Evolutionary conservation across 1,139 yeast species (phyloP), one percentile per base, ranked within the genome.

Genomic region (Hansenula sp.): DNA sequence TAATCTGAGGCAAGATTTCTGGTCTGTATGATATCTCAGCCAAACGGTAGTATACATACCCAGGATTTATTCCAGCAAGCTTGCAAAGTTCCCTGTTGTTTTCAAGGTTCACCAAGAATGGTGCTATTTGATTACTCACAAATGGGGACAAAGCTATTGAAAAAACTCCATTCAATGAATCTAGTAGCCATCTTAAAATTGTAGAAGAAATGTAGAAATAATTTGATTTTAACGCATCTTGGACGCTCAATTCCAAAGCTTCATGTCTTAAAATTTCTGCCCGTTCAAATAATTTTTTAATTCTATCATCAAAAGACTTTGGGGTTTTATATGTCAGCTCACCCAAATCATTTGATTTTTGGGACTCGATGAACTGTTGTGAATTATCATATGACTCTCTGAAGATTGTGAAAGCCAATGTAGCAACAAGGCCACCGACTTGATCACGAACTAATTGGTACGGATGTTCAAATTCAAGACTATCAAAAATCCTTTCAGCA

Each of bases 81-180:
- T 82, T 84, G 53, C 90, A 82, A 19, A 88, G 89, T 50, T 92
- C 97, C 48, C 89, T 82, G 68, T 86, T 73, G 39, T 74, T 74
- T 42, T 82, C 77, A 42, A 89, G 66, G 25, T 74, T 71, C 51
- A 88, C 67, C 46, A 88, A 65, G 47, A 87, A 82, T 14, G 96
- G 96, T 2, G 88, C 65, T 35, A 90, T 71, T 41, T 75, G 65
- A 2, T 66, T 60, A 16, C 59, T 53, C 31, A 70, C 41, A 36
- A 62, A 64, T 4, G 70, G 72, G 39, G 72, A 71, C 39, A 79
- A 60, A 6, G 59, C 39, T 2, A 52, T 43, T 20, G 56, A 55
- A 32, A 55, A 55, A 0, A 60, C 54, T 3, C 62, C 57, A 34
- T 22, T 48, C 45, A 51, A 31, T 0, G 44, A 16, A 8, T 35